These are phyloP conservation scores for Quercus mongolica DNA, from an alignment of 306 rosid genomes.

Conservation along the genomic window DNA sequence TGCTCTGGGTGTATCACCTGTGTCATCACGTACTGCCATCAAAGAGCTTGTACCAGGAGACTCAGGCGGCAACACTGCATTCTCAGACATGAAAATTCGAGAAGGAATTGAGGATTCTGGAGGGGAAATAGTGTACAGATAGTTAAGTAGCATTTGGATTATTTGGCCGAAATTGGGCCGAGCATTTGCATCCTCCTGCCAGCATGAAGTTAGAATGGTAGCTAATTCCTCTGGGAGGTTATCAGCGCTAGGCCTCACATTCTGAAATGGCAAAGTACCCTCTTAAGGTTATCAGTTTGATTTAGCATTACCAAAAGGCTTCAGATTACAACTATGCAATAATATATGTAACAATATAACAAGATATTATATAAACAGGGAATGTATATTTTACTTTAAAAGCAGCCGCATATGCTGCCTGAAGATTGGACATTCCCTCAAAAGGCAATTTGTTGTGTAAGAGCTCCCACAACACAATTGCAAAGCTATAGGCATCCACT, in stretches of 20 bases:
- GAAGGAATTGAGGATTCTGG: conserved; percentile 59
- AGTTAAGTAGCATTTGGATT: conserved; percentile 77
- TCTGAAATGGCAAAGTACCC: conserved; percentile 48
- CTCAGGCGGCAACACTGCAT: conserved; percentile 66
- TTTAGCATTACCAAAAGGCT: not conserved
- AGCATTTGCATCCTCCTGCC: conserved; percentile 92
- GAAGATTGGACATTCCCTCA: conserved; percentile 99
- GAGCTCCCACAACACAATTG: conserved; percentile 95
- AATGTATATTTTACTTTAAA: conserved; percentile 56
- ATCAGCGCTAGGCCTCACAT: conserved; percentile 90
- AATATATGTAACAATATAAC: not conserved
- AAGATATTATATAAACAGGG: not conserved
- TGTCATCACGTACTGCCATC: conserved; percentile 63
- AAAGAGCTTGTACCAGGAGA: conserved; percentile 94
- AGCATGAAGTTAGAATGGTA: conserved; percentile 69
- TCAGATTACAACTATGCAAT: conserved; percentile 2
- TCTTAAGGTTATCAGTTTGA: conserved; percentile 13
- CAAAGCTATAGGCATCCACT: conserved; percentile 93
- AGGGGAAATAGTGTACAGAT: conserved; percentile 72
- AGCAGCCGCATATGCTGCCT: conserved; percentile 97
- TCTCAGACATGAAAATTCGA: conserved; percentile 71
- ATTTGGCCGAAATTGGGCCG: conserved; percentile 85
- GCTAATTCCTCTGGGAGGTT: conserved; percentile 78
- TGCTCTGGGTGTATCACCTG: conserved; percentile 63
- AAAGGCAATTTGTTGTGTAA: conserved; percentile 90